Percentiles rank a stretch among this genome's conserved stretches.
These are phyloP conservation scores for Ceratonia siliqua DNA, from an alignment of 306 rosid species.

Conservation along the genomic window DNA sequence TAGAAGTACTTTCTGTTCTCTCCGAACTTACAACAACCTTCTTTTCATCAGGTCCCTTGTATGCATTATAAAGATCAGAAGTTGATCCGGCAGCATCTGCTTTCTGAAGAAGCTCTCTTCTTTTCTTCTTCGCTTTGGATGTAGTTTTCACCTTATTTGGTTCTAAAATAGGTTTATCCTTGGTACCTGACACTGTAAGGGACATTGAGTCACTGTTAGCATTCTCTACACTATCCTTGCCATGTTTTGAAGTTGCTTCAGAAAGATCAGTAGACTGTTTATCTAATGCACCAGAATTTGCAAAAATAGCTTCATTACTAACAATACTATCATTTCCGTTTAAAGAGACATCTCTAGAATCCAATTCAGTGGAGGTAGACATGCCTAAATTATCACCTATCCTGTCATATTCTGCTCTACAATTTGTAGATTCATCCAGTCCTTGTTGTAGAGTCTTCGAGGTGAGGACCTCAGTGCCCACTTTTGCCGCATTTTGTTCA, in stretches of 20 bases:
- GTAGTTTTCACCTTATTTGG: constrained; percentile 52
- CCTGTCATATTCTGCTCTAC: constrained; percentile 39
- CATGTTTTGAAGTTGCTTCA: constrained; percentile 41
- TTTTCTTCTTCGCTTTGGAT: constrained; percentile 58
- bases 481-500: constrained; percentile 38
- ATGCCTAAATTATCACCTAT: constrained; percentile 29
- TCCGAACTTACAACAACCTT: constrained; percentile 49
- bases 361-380: constrained; percentile 29
- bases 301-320: constrained; percentile 37
- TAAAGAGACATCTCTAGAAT: constrained; percentile 38
- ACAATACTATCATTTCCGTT: constrained; percentile 41
- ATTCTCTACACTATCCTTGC: constrained; percentile 49
- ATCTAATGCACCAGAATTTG: constrained; percentile 38
- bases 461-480: constrained; percentile 28
- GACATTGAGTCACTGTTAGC: constrained; percentile 35
- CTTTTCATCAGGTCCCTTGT: constrained; percentile 90
- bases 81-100: constrained; percentile 96
- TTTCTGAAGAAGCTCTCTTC: constrained; percentile 63
- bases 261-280: constrained; percentile 44
- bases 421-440: constrained; percentile 41
- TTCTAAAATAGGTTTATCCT: constrained; percentile 60
- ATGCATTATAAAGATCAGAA: constrained; percentile 95
- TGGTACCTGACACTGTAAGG: constrained; percentile 42
- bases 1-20: constrained; percentile 44
- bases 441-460: constrained; percentile 36